Evolutionary conservation across 148 eudicot species (phyloP), one percentile per base, ranked within the genome.

Genomic region (Cornus kousa): DNA sequence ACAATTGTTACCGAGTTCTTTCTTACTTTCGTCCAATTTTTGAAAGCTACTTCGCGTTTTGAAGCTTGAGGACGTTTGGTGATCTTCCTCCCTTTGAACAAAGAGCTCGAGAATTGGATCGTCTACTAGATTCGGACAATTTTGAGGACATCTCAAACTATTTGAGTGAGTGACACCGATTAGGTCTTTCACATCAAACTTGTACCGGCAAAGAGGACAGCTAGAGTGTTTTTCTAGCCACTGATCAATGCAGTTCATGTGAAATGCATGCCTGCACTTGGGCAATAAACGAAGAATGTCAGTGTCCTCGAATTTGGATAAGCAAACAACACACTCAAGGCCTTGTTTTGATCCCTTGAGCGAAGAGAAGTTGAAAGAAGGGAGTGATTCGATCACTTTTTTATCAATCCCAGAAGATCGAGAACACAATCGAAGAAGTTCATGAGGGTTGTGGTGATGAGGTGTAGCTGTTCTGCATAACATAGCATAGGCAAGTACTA

Each of bases 171-270:
- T 69, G 4, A 77, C 68, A 14, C 71, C 69, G 1, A 65, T 70
- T 10, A 80, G 17, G 14, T 83, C 86, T 1, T 22, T 59, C 0
- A 62, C 32, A 68, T 75, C 60, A 7, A 83, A 33, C 64, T 71
- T 82, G 67, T 77, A 50, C 77, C 86, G 74, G 60, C 86, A 86
- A 46, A 83, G 82, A 0, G 88, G 86, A 24, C 86, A 86, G 46
- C 86, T 86, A 5, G 86, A 86, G 24, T 83, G 88, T 33, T 50
- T 78, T 37, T 86, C 86, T 2, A 86, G 80, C 88, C 88, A 86
- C 24, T 23, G 50, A 53, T 86, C 88, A 31, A 86, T 86, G 68
- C 88, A 86, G 40, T 67, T 64, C 62, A 72, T 80, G 75, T 83
- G 86, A 23, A 86, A 86, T 0, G 84, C 86, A 50, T 86, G 86